Conservation (phyloP, 306 rosid species). For the Sicyos edulis region DNA sequence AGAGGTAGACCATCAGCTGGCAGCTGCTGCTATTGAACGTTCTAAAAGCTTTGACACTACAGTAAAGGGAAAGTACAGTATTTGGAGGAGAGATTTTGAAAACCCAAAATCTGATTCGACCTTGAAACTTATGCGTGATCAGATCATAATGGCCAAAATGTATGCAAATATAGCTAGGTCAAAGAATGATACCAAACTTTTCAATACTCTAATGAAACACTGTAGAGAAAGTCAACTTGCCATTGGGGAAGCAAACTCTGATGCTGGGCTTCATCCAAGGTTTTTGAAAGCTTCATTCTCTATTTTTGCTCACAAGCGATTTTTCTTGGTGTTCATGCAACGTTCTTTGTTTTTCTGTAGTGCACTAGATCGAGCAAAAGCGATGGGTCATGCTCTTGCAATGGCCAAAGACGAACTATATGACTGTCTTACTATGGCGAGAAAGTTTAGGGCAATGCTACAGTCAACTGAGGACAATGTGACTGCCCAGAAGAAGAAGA, state of each 20-base stretch:
- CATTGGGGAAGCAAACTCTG: conserved; percentile 73
- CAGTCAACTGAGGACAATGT: conserved; percentile 81
- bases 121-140: conserved; percentile 91
- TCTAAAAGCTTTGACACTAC: conserved; percentile 53
- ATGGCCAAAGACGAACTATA: conserved; percentile 75
- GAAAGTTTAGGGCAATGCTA: conserved; percentile 82
- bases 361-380: conserved; percentile 80
- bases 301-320: conserved; percentile 24
- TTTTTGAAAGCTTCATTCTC: conserved; percentile 30
- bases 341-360: conserved; percentile 40
- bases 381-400: conserved; percentile 86
- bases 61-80: conserved; percentile 70
- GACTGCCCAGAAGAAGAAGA: conserved; percentile 58
- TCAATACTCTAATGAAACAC: conserved; percentile 52
- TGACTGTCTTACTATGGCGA: conserved; percentile 60
- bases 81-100: conserved; percentile 91
- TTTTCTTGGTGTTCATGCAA: conserved; percentile 27
- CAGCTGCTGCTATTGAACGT: conserved; percentile 63
- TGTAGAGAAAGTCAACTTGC: conserved; percentile 58
- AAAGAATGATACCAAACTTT: conserved; percentile 54
- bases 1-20: conserved; percentile 55
- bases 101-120: conserved; percentile 83
- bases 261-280: conserved; percentile 84
- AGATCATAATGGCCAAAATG: conserved; percentile 89
- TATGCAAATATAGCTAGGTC: conserved; percentile 80